A percentile compares a stretch with the other conserved stretches of the same genome.
Evolutionary conservation across 306 rosid genomes (phyloP).

Genomic region (Arachis hypogaea): DNA sequence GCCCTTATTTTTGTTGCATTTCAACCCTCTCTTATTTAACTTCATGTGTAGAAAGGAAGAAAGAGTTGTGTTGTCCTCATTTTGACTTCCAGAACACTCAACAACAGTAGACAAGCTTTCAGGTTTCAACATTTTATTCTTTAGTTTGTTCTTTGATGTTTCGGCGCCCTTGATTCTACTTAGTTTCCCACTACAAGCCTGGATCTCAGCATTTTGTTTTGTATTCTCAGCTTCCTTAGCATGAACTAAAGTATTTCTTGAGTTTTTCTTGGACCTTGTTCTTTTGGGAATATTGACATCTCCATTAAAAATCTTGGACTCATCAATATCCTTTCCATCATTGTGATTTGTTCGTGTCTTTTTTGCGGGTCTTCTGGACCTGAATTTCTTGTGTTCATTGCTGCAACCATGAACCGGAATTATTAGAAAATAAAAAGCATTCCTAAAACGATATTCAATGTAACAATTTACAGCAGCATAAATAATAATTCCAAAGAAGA

Average conservation of each 20-base stretch:
- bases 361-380: slow-evolving; percentile 42
- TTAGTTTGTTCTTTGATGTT: slow-evolving; percentile 27
- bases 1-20: slow-evolving; percentile 19
- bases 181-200: slow-evolving; percentile 2
- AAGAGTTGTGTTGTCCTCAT: slow-evolving; percentile 45
- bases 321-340: slow-evolving; percentile 21
- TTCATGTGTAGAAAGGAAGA: slow-evolving; percentile 41
- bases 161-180: slow-evolving; percentile 26
- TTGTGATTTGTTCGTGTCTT: slow-evolving; percentile 36
- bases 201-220: slow-evolving; percentile 9
- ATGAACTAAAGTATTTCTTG: slow-evolving; percentile 39
- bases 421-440: slow-evolving; percentile 23
- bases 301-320: slow-evolving; percentile 31
- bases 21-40: slow-evolving; percentile 50
- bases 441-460: slow-evolving; percentile 33
- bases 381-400: slow-evolving; percentile 43
- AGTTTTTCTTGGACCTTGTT: slow-evolving; percentile 42
- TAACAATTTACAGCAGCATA: slow-evolving; percentile 16
- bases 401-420: slow-evolving; percentile 52
- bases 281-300: slow-evolving; percentile 53
- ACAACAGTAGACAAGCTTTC: slow-evolving; percentile 21
- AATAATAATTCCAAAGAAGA: slow-evolving; percentile 33
- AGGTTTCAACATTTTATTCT: slow-evolving; percentile 23
- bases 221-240: slow-evolving; percentile 29
- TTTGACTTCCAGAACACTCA: slow-evolving; percentile 42